Percentiles rank a stretch among this genome's conserved stretches.
Conservation (phyloP, 345 rosid species). For the Leavenworthia alabamica region DNA sequence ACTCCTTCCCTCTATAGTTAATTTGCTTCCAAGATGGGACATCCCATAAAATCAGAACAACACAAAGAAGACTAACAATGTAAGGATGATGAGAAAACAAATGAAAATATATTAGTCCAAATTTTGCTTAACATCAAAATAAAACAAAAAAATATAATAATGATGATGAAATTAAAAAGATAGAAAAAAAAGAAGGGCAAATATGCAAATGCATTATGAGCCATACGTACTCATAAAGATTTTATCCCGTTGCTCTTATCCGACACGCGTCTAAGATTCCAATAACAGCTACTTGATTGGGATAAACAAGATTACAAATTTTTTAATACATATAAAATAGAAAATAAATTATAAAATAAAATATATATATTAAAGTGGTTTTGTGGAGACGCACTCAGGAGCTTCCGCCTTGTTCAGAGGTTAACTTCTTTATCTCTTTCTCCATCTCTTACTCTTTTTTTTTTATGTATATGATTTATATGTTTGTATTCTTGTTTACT, state of each 20-base stretch:
- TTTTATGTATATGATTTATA: not conserved
- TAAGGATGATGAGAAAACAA: too few species aligned
- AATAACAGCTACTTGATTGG: too few species aligned
- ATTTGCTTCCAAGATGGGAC: not conserved
- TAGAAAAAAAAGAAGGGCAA: not conserved
- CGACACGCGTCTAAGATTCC: conserved; percentile 44
- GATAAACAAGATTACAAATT: too few species aligned
- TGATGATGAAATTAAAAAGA: not conserved
- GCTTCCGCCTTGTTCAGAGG: conserved; percentile 27
- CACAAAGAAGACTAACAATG: too few species aligned
- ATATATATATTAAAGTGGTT: conserved; percentile 24
- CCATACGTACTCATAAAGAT: conserved; percentile 22
- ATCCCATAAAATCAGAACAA: not conserved
- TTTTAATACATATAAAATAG: conserved; percentile 14
- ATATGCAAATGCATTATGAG: conserved; percentile 19
- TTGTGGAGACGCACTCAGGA: conserved; percentile 21
- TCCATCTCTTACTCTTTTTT: conserved; percentile 17
- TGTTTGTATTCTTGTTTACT: not conserved
- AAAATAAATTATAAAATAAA: not conserved
- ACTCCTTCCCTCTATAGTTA: not conserved
- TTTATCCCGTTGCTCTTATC: conserved; percentile 78
- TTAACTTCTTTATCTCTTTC: conserved; percentile 9
- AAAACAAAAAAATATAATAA: too few species aligned
- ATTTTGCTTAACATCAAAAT: too few species aligned
- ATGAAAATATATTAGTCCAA: too few species aligned